Base-by-base conservation (phyloP, 495 filamentous ascomycete genomes). In the Aspergillus sclerotioniger region DNA sequence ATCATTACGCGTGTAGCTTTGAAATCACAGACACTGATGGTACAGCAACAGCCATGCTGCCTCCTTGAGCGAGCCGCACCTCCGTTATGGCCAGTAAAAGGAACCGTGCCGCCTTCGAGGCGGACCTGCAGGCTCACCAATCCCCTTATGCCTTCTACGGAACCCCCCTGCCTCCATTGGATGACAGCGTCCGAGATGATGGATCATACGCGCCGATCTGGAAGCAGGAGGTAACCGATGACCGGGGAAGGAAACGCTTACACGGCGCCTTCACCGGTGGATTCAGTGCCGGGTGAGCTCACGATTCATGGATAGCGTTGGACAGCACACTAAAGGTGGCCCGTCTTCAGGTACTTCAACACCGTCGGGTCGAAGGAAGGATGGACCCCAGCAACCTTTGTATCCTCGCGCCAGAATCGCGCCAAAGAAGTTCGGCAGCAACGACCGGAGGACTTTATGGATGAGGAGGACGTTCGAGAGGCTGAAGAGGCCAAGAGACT, bases 301-400 rank as follows among this genome's bases (percentile, higher is more conserved):
- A 52, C 47, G 62, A 62, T 67, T 33, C 53, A 60, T 60, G 37
- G 57, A 56, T 60, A 64, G 51, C 50, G 53, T 60, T 51, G 59
- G 54, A 62, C 60, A 67, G 58, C 57, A 61, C 50, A 62, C 68
- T 76, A 61, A 77, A 63, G 51, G 59, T 64, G 58, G 44, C 53
- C 53, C 50, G 16, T 60, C 43, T 59, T 47, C 60, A 95, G 90
- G 59, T 97, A 98, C 72, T 98, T 94, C 78, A 98, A 98, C 67
- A 96, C 91, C 10, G 95, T 96, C 63, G 95, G 94, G 29, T 96
- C 91, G 8, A 98, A 98, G 74, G 93, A 98, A 82, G 94, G 94
- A 75, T 98, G 92, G 92, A 88, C 89, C 12, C 94, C 94, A 8
- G 81, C 90, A 12, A 87, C 89, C 6, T 98, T 98, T 66, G 87